Base-by-base conservation (phyloP, 2,329 filamentous ascomycete species). In the Talaromyces pinophilus region DNA sequence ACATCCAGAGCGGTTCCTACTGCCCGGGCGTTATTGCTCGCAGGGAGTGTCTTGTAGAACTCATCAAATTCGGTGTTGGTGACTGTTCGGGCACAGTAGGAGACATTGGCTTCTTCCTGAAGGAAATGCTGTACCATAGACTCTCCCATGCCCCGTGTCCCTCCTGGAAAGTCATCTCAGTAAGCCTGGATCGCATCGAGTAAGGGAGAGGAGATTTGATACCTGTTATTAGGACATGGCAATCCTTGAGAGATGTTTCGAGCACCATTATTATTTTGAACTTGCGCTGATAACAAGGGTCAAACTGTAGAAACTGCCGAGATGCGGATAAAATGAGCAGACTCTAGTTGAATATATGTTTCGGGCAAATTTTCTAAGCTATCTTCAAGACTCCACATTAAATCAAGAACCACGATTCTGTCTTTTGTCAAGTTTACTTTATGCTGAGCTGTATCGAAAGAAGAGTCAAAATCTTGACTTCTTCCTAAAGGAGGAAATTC, bases 131-230 rank as follows among this genome's bases (percentile, higher is more conserved):
- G 64, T 3, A 71, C 71, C 59, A 72, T 73, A 1, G 67, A 66
- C n/a, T 69, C 64, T 13, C 78, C 72, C 62, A 73, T 72, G 40
- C 72, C 71, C 40, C 69, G 69, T 13, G 71, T 71, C n/a, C 71
- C 72, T 28, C 71, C 71, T 52, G 28, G 48, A 25, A 30, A 52
- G 19, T 52, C 2, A 25, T 15, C 2, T 52, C 22, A 52, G 48
- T n/a, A 17, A 54, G 50, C 7, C 17, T 33, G 6, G 25, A 22
- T 54, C 7, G 25, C 50, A 1, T 28, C n/a, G 48, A 30, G 15
- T 30, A 30, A 30, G 2, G 28, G 8, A 7, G 15, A 8, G 25
- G 25, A 33, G 25, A n/a, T 52, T 10, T 33, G 6, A n/a, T 33
- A 52, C 50, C 50, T 30, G 28, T 54, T 33, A 54, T 30, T 15